Evolutionary conservation across 148 eudicot species (phyloP).

Genomic region (Pharnaceum exiguum): DNA sequence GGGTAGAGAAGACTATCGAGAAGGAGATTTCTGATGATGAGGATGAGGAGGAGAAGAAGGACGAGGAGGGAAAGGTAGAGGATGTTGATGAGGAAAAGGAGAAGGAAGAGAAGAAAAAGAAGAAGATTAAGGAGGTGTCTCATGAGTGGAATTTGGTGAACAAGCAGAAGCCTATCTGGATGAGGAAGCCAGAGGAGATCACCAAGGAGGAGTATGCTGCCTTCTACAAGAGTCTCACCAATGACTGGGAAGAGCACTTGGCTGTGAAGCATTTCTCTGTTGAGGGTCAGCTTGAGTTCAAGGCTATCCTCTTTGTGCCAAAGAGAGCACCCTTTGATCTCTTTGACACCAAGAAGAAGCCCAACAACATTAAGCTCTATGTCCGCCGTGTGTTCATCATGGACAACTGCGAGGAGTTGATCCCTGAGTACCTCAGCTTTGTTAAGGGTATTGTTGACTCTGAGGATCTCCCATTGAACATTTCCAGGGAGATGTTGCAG

Average conservation of each 20-base stretch:
- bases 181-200: conserved; percentile 93
- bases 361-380: conserved; percentile 80
- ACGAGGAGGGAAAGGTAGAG: conserved; percentile 76
- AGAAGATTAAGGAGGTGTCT: conserved; percentile 84
- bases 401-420: conserved; percentile 89
- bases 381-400: conserved; percentile 83
- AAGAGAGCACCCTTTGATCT: conserved; percentile 87
- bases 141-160: conserved; percentile 66
- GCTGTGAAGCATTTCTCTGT: conserved; percentile 89
- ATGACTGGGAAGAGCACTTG: conserved; percentile 81
- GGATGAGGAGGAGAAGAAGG: conserved; percentile 77
- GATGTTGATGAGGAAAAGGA: conserved; percentile 81
- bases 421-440: conserved; percentile 77
- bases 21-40: conserved; percentile 84
- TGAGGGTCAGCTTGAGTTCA: conserved; percentile 85
- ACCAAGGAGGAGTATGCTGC: conserved; percentile 70
- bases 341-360: conserved; percentile 77
- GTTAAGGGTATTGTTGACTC: conserved; percentile 89
- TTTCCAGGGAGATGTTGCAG: conserved; percentile 71
- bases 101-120: conserved; percentile 77
- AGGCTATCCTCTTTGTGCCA: conserved; percentile 78
- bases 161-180: conserved; percentile 82
- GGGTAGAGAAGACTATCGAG: conserved; percentile 78
- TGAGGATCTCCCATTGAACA: conserved; percentile 81
- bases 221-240: conserved; percentile 69